Base-by-base conservation (phyloP, 116 monocot genomes). In the Zostera marina region DNA sequence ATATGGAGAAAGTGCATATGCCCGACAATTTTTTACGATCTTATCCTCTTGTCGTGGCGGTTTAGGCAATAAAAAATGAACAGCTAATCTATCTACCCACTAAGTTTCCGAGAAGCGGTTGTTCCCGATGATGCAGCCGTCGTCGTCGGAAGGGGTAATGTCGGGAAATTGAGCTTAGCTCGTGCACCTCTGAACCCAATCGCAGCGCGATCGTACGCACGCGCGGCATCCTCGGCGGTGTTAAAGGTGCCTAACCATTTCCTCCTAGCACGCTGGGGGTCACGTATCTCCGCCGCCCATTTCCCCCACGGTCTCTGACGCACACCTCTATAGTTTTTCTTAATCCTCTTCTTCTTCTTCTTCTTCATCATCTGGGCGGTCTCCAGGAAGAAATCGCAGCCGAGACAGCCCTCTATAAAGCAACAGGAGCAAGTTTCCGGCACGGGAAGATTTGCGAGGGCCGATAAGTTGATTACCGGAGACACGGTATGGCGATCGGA, bases 221-320 rank as follows among this genome's bases (percentile, higher is more conserved):
- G 42, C 53, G 86, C 86, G 0, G 86, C 86, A 7, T 66, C 76
- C 68, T 87, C 87, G 15, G 87, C 87, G 0, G 87, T 82, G 63
- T 82, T 79, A 66, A 82, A 87, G 15, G 87, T 88, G 45, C 87
- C 87, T n/a, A 88, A 74, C 87, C 87, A 88, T 13, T 82, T 79
- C 0, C 87, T 76, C 4, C 75, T 75, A 0, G 82, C 78, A 66
- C 78, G 77, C 62, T 72, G 66, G 40, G 82, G 82, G 54, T 82
- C 82, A 12, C 76, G 53, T 58, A 76, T 76, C 64, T 76, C 76
- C 10, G 76, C 71, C 38, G 76, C 76, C 76, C 76, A 77, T 26
- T 71, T 71, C 19, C 76, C 71, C 76, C 71, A 77, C 19, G 72
- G 76, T 54, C 76, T 69, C 60, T 78, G 78, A 44, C 82, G 46